Percentiles rank a stretch among this genome's conserved stretches.
These are phyloP conservation scores for Beauveria sp. DNA, from an alignment of 2,329 filamentous ascomycete genomes.

Conservation along the genomic window DNA sequence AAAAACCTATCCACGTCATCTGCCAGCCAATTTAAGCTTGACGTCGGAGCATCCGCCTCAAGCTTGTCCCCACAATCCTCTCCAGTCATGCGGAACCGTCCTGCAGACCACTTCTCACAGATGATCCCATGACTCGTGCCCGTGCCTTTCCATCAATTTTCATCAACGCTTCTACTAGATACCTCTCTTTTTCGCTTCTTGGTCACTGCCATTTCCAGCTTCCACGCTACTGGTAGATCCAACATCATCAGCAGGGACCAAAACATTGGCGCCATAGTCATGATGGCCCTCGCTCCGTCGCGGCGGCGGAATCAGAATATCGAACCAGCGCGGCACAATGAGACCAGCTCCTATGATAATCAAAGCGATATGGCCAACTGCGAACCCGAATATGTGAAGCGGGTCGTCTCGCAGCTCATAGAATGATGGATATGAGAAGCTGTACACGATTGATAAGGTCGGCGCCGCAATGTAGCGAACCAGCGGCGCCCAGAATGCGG, in stretches of 20 bases:
- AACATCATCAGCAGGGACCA: conserved; percentile 1
- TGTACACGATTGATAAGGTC: conserved; percentile 42
- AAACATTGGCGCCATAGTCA: conserved; percentile 16
- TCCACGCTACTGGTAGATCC: conserved; percentile 3
- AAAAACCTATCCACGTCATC: not conserved
- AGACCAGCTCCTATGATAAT: conserved; percentile 39
- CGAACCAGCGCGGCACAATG: conserved; percentile 45
- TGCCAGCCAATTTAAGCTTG: not conserved
- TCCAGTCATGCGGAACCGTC: not conserved
- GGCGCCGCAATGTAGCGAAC: conserved; percentile 43
- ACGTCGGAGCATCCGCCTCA: not conserved
- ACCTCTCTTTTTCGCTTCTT: not conserved
- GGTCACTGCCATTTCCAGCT: not conserved
- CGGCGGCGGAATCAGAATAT: conserved; percentile 40
- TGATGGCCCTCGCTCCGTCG: conserved; percentile 38
- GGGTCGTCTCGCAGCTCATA: conserved; percentile 40
- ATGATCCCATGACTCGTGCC: not conserved
- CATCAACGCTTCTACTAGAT: not conserved
- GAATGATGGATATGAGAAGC: conserved; percentile 44
- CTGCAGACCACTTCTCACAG: conserved; percentile 5
- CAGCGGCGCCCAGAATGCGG: conserved; percentile 40
- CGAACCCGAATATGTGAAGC: conserved; percentile 42
- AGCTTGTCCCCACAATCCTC: not conserved
- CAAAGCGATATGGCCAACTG: conserved; percentile 38
- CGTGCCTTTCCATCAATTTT: not conserved